phyloP scores from a whole-genome alignment of 371 early-diverging fungal species.

The Lichtheimia corymbifera region DNA sequence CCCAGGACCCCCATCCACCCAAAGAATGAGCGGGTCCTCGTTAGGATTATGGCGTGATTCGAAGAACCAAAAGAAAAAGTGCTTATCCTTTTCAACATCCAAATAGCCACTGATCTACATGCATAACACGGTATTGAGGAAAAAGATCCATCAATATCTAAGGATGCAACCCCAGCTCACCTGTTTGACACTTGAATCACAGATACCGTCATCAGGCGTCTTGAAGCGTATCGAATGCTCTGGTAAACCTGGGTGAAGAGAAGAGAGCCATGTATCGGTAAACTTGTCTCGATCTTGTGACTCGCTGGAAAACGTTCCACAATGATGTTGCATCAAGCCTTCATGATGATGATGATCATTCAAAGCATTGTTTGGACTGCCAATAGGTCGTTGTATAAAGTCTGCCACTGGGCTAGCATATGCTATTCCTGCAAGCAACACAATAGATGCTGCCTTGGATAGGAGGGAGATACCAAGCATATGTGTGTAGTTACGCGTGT shows the following conservation, averaged over 20 bases:
- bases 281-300: no score
- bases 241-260: constrained; percentile 10
- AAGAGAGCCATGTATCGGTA: not conserved
- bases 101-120: constrained; percentile 76
- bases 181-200: constrained; percentile 40
- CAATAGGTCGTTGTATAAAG: no score
- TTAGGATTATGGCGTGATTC: constrained; percentile 68
- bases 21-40: constrained; percentile 70
- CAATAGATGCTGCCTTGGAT: no score
- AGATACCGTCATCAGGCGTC: constrained; percentile 14
- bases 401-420: no score
- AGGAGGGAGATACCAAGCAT: no score
- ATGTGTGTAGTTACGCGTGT: no score
- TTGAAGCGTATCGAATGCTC: constrained; percentile 3
- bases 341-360: no score
- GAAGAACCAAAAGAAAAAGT: constrained; percentile 78
- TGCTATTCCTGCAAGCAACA: no score
- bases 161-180: constrained; percentile 9
- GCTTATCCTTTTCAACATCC: constrained; percentile 63
- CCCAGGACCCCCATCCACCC: constrained; percentile 81
- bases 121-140: not conserved
- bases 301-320: no score
- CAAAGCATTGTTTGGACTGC: no score
- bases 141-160: not conserved
- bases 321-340: no score